phyloP scores from a whole-genome alignment of 2,329 filamentous ascomycete genomes.

The Monosporascus sp. region DNA sequence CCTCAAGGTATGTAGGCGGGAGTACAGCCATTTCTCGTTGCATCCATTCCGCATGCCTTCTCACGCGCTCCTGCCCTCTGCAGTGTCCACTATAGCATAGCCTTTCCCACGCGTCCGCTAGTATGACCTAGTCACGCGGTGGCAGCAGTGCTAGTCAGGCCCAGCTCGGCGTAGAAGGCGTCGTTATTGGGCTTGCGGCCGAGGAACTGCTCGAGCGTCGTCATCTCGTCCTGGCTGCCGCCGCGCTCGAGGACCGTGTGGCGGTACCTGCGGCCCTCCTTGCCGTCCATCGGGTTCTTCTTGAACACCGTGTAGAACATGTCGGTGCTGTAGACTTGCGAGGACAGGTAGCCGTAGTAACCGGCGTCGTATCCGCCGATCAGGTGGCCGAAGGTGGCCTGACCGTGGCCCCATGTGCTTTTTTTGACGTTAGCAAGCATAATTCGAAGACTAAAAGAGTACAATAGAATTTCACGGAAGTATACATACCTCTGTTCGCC shows the following conservation, averaged over 20 bases:
- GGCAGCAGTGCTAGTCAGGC: slow-evolving; percentile 30
- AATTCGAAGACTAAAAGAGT: background rate
- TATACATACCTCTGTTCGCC: slow-evolving; percentile 48
- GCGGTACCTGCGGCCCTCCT: slow-evolving; percentile 69
- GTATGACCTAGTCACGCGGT: background rate
- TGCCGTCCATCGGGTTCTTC: slow-evolving; percentile 69
- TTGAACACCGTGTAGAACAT: slow-evolving; percentile 83
- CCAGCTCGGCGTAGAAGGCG: slow-evolving; percentile 75
- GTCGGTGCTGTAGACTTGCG: slow-evolving; percentile 75
- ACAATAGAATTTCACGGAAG: background rate
- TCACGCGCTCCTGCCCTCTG: background rate
- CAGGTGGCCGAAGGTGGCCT: slow-evolving; percentile 76
- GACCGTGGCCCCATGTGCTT: slow-evolving; percentile 68
- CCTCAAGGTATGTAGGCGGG: too few species aligned
- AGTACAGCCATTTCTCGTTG: too few species aligned
- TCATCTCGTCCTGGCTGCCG: slow-evolving; percentile 76
- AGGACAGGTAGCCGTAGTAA: slow-evolving; percentile 72
- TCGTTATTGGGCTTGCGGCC: slow-evolving; percentile 71
- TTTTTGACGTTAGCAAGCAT: slow-evolving; percentile 20
- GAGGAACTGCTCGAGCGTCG: slow-evolving; percentile 71
- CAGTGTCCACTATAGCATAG: background rate
- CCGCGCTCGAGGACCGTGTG: slow-evolving; percentile 74
- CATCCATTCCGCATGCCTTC: background rate
- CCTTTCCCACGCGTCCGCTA: background rate
- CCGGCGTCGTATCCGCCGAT: slow-evolving; percentile 82